Evolutionary conservation across 2,329 filamentous ascomycete species (phyloP).

Genomic region (Pseudopyricularia javanii): DNA sequence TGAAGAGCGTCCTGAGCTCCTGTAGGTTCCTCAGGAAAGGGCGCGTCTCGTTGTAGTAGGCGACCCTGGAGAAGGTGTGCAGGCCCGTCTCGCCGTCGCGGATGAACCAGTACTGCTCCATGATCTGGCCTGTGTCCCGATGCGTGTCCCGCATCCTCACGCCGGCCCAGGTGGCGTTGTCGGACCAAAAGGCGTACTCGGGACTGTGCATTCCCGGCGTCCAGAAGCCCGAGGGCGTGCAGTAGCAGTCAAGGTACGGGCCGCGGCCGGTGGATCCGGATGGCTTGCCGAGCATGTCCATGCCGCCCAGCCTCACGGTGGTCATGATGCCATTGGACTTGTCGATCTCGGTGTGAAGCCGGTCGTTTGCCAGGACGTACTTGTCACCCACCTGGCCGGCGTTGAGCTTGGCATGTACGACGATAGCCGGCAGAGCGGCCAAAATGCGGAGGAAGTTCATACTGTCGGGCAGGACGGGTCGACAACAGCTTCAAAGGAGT

Average conservation of each 20-base stretch:
- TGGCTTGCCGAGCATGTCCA: conserved; percentile 6
- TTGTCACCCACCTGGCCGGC: conserved; percentile 13
- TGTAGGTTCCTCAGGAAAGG: conserved; percentile 46
- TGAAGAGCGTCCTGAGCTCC: conserved; percentile 49
- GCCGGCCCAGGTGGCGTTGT: conserved; percentile 40
- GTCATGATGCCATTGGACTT: conserved; percentile 15
- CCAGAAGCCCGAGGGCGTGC: conserved; percentile 44
- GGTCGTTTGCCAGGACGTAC: conserved; percentile 14
- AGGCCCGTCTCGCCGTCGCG: conserved; percentile 27
- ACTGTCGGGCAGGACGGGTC: not conserved
- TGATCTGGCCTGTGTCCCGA: conserved; percentile 39
- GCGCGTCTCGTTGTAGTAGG: conserved; percentile 43
- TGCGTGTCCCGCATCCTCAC: conserved; percentile 49
- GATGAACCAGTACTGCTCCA: conserved; percentile 56
- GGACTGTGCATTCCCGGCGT: conserved; percentile 38
- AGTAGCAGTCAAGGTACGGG: conserved; percentile 44
- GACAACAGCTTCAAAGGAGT: not conserved
- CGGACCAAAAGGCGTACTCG: conserved; percentile 36
- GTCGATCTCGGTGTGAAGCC: conserved; percentile 13
- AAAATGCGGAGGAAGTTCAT: not conserved
- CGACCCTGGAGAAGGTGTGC: conserved; percentile 37
- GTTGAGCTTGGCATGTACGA: conserved; percentile 6
- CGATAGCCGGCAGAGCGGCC: not conserved
- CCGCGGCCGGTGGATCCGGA: not conserved
- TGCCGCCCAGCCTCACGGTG: conserved; percentile 13